Base-by-base conservation (phyloP, 2,329 filamentous ascomycete genomes). In the Xylariales sp. region DNA sequence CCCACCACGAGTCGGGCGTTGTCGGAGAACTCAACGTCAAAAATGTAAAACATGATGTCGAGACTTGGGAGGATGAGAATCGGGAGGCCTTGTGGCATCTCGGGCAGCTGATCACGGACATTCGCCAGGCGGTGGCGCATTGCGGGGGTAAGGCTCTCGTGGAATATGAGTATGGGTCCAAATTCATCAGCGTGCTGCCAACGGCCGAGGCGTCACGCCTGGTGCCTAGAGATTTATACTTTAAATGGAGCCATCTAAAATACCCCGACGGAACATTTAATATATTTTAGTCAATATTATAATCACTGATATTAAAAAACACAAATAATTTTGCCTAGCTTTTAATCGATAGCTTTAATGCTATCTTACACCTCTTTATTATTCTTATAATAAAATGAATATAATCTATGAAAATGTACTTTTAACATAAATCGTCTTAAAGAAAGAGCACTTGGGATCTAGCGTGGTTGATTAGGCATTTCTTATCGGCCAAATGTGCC, bases 1-100 rank as follows among this genome's bases (percentile, higher is more conserved):
- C 81, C 0, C 82, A 83, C 68, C 81, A 84, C 68, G 52, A 70
- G 3, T 63, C 66, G 1, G 82, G 82, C 41, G 18, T 61, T 1
- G 85, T 85, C 67, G 16, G 64, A 8, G 39, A 49, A 16, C 74
- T 78, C 46, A 41, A 70, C 59, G 80, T 82, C 1, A 76, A 83
- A 73, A 74, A 83, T 69, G 75, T 83, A 12, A 54, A 70, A 3
- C 39, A 23, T 23, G 65, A 76, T 5, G 72, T 83, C 41, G 65
- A 68, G 30, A 64, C 16, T 30, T 83, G 81, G 82, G 80, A 84
- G 71, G 14, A 66, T 36, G 39, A 34, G 18, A 76, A 82, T 58
- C 75, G 79, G 56, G 23, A 45, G 5, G 65, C 77, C 41, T 65
- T 83, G 56, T 74, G 58, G 58, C 74, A 65, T 43, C 57, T 83